Evolutionary conservation across 139 green algal species (phyloP).

Genomic region (Tetraselmis chui): DNA sequence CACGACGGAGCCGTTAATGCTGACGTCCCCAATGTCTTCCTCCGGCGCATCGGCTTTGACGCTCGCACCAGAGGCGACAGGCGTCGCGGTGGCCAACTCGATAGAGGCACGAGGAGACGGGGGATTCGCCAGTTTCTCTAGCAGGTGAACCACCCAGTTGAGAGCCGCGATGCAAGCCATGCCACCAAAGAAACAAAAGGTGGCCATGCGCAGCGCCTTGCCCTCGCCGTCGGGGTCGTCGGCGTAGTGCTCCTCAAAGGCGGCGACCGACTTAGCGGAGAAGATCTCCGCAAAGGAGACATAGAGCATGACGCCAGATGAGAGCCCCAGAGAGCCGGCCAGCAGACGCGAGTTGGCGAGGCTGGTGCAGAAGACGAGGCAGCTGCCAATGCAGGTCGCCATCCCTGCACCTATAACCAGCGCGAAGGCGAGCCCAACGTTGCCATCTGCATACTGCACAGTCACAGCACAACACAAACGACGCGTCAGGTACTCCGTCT

Average conservation of each 20-base stretch:
- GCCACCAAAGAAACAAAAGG: conserved; percentile 57
- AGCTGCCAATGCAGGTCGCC: conserved; percentile 43
- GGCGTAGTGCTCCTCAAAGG: conserved; percentile 26
- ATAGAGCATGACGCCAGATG: conserved; percentile 61
- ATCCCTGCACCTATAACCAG: conserved; percentile 49
- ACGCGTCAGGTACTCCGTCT: neutral
- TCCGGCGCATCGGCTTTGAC: neutral
- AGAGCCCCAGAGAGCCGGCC: conserved; percentile 40
- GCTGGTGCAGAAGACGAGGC: conserved; percentile 44
- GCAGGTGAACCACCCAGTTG: conserved; percentile 39
- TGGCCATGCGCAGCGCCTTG: conserved; percentile 42
- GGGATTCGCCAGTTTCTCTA: neutral
- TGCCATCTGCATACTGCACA: conserved; percentile 6
- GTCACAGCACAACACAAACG: neutral
- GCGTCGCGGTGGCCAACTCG: neutral
- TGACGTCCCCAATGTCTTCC: neutral
- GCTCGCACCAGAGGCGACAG: neutral
- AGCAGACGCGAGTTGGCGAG: conserved; percentile 42
- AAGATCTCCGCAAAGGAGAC: conserved; percentile 66
- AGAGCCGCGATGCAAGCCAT: conserved; percentile 39
- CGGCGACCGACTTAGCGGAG: conserved; percentile 34
- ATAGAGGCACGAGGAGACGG: neutral
- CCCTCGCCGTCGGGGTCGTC: conserved; percentile 7
- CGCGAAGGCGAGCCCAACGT: conserved; percentile 56
- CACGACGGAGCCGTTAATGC: neutral